Conservation (phyloP, 192 early-diverging fungal species). For the Dissophora globulifera region DNA sequence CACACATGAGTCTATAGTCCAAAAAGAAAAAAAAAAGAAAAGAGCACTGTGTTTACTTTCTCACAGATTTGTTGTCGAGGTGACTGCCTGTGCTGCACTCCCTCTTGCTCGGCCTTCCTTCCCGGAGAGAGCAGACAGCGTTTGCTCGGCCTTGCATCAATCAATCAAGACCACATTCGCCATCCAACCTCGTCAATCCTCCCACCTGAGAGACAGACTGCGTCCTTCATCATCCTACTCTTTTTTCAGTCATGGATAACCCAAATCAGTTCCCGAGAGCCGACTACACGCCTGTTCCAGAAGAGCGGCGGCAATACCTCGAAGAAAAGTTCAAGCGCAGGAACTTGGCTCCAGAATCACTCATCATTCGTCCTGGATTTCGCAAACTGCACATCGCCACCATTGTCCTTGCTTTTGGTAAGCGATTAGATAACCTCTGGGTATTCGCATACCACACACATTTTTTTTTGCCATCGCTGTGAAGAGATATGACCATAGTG, state of each 20-base stretch:
- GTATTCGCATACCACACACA: no score
- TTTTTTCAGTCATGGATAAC: slow-evolving; percentile 30
- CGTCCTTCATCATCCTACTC: no score
- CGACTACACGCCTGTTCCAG: slow-evolving; percentile 36
- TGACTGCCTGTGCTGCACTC: background rate
- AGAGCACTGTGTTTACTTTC: background rate
- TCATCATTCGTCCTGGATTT: slow-evolving; percentile 35
- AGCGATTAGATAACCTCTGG: background rate
- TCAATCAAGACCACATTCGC: no score
- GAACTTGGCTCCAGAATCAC: slow-evolving; percentile 42
- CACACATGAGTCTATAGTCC: no score
- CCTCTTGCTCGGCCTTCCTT: background rate
- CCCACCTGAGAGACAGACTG: no score
- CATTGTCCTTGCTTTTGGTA: slow-evolving; percentile 38
- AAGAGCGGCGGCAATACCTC: slow-evolving; percentile 29
- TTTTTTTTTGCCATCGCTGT: background rate
- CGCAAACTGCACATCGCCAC: slow-evolving; percentile 46
- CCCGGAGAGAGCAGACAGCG: no score
- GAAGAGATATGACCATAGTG: no score
- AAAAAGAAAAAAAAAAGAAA: slow-evolving; percentile 10
- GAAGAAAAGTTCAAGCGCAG: slow-evolving; percentile 50
- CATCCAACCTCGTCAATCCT: no score
- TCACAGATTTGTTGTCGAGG: background rate
- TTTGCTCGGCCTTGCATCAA: no score
- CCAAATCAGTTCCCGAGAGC: slow-evolving; percentile 36